Evolutionary conservation across 1,284 basidiomycete species (phyloP), one percentile per base, ranked within the genome.

Genomic region (Cutaneotrichosporon curvatum): DNA sequence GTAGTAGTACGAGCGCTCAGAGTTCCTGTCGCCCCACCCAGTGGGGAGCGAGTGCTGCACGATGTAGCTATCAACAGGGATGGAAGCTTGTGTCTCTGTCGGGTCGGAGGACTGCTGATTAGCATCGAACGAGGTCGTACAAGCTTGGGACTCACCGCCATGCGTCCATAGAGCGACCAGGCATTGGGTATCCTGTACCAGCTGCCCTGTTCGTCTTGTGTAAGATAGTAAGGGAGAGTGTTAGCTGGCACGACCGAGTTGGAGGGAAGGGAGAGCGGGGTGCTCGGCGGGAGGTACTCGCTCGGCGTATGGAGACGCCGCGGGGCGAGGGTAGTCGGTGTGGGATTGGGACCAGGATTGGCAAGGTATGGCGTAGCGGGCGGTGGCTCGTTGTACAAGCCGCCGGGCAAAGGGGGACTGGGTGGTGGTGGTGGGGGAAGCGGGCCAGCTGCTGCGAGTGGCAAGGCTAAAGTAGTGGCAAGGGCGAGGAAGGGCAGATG

Each of bases 101-200:
- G 25, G 25, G 12, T 28, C 3, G 8, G 36, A 22, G 8, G 23
- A 34, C 14, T 9, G n/a, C 21, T 28, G 30, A 10, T 35, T 11
- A n/a, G 22, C 14, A 19, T n/a, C n/a, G n/a, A n/a, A 32, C 31
- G 19, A 30, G 22, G n/a, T 28, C 20, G 2, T 33, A n/a, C 15
- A 18, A 34, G 32, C 32, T 34, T n/a, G 6, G 9, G 8, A 34
- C 41, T 53, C 55, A 48, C 45, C 4, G 48, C 44, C 0, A 44
- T 49, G 34, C 60, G 51, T 16, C 63, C 63, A 46, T 61, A 68
- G 19, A 65, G 21, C 35, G 53, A 53, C 65, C 65, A 68, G 3
- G 61, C 58, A 16, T 53, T 40, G 14, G 59, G 50, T 9, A 53
- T 55, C 32, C 55, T 59, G 19, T 50, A 50, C 61, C 62, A 65